Evolutionary conservation across 352 stramenopile genomes (phyloP), one percentile per base, ranked within the genome.

Genomic region (Phytophthora vignae): DNA sequence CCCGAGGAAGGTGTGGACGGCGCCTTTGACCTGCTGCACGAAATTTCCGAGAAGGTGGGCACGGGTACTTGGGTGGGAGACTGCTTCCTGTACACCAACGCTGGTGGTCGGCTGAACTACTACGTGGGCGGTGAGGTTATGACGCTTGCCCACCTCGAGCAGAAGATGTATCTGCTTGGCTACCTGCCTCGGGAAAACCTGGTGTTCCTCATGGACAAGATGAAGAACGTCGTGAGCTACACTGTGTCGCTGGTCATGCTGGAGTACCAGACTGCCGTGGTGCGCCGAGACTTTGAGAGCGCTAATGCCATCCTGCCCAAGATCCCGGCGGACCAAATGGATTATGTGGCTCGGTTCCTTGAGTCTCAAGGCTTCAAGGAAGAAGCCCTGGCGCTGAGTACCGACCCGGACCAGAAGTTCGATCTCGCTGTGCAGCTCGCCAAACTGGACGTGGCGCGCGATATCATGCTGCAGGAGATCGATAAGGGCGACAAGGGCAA

Each of bases 61-160:
- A 99, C 94, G 21, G 98, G 97, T 60, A 93, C 98, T 56, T 99
- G 98, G 98, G 97, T 99, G n/a, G 98, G 98, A 27, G 98, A 99
- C 76, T 99, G 98, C 85, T 99, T 99, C 82, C 85, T 99, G 64
- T 99, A 99, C 92, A 99, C 96, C 14, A 99, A 99, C 74, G 90
- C 88, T 42, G 81, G 81, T 33, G 91, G 92, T 5, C 85, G 97
- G 29, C 84, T 99, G 29, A 99, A 99, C 77, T 99, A 99, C 84
- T 99, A 98, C 74, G 98, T 99, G n/a, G 98, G 98, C 48, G 98
- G 98, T n/a, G 95, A 99, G 71, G 97, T 99, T 52, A 99, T 99
- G 88, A 99, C 97, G 38, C 82, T 99, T 1, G 94, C 96, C 19
- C 98, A 99, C 78, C 80, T 99, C 31, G 93, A 97, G 62, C 81